Conservation (phyloP, 129 eudicot species). For the Flaveria brownii region DNA sequence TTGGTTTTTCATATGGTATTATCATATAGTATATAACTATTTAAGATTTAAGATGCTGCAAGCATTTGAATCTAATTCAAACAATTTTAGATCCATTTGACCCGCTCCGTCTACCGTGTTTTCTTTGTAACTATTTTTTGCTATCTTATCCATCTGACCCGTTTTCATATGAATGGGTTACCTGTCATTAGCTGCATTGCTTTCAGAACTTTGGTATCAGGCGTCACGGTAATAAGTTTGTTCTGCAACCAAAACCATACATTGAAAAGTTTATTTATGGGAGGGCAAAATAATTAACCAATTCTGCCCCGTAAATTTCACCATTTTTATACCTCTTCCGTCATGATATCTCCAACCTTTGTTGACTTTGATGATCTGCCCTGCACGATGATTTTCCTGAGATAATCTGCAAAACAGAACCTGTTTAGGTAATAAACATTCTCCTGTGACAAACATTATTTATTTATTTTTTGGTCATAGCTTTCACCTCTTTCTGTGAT, state of each 20-base stretch:
- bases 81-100: too few species aligned
- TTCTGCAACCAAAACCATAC: conserved; percentile 57
- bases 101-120: neutral
- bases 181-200: conserved; percentile 99
- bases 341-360: conserved; percentile 99
- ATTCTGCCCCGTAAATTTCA: neutral
- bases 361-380: conserved; percentile 99
- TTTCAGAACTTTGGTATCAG: conserved; percentile 89
- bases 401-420: conserved; percentile 67
- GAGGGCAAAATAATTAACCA: neutral
- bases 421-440: neutral
- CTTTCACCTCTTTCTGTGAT: conserved; percentile 90
- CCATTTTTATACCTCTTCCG: conserved; percentile 79
- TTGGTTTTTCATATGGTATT: too few species aligned
- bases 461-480: neutral
- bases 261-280: neutral
- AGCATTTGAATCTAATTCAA: too few species aligned
- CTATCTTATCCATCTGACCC: neutral
- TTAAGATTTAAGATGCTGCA: too few species aligned
- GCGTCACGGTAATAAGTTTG: conserved; percentile 99
- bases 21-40: too few species aligned
- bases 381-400: conserved; percentile 94
- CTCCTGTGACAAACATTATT: neutral
- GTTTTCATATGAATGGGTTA: conserved; percentile 17
- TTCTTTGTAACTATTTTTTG: neutral